Conservation (phyloP, 2,329 filamentous ascomycete genomes). For the Pseudogymnoascus sp. region DNA sequence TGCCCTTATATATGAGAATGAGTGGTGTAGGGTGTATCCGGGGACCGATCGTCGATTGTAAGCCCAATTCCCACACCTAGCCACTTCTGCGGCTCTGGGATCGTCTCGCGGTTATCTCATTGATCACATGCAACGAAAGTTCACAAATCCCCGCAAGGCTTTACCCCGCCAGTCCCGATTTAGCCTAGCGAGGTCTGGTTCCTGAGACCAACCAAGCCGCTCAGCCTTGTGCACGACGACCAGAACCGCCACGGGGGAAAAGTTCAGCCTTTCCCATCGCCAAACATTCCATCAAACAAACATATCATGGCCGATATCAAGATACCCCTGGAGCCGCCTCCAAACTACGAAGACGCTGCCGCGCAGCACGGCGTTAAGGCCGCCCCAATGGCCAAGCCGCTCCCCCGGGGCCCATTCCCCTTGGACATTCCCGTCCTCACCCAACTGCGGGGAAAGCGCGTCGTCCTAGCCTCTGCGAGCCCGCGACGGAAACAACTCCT, state of each 20-base stretch:
- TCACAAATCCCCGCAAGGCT: background rate
- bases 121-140: constrained; percentile 7
- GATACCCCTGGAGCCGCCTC: constrained; percentile 19
- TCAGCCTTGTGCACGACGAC: constrained; percentile 1
- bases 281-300: background rate
- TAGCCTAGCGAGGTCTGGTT: background rate
- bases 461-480: constrained; percentile 85
- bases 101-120: background rate
- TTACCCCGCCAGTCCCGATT: background rate
- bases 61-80: background rate
- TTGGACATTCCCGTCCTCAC: constrained; percentile 74
- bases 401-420: constrained; percentile 47
- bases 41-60: background rate
- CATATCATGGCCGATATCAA: background rate
- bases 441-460: constrained; percentile 66
- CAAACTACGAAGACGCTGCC: constrained; percentile 13
- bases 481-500: constrained; percentile 78
- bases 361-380: constrained; percentile 5
- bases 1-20: background rate
- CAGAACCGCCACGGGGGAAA: background rate
- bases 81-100: background rate
- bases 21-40: background rate
- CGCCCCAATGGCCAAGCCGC: constrained; percentile 13
- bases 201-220: background rate
- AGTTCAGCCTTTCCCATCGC: background rate